These are phyloP conservation scores for Dioscorea cayenensis DNA, from an alignment of 116 monocot species.

Conservation along the genomic window DNA sequence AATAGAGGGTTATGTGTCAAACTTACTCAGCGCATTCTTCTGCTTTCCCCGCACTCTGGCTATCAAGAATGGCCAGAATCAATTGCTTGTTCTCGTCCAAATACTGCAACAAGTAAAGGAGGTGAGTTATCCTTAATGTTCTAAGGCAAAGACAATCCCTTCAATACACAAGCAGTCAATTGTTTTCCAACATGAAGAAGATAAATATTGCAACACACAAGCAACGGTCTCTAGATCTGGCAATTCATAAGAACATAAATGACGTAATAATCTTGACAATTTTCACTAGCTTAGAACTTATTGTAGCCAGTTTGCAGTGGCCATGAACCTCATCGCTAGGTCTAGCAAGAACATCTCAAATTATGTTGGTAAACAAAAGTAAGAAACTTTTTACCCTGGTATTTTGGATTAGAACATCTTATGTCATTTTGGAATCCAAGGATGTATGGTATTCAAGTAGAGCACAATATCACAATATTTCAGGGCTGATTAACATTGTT, in stretches of 20 bases:
- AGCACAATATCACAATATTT: no score
- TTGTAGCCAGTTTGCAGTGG: not conserved
- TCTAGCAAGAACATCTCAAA: not conserved
- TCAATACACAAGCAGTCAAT: no score
- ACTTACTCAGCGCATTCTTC: conserved; percentile 72
- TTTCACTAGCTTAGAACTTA: not conserved
- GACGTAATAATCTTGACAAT: no score
- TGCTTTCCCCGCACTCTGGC: conserved; percentile 69
- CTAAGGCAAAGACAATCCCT: no score
- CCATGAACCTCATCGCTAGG: not conserved
- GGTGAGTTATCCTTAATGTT: not conserved
- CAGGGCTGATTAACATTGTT: no score
- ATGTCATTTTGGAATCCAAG: no score
- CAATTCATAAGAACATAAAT: no score
- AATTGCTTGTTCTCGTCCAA: conserved; percentile 87
- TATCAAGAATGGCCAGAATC: conserved; percentile 80
- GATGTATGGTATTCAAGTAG: no score
- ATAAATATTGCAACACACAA: no score
- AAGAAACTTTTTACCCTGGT: not conserved
- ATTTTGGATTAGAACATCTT: no score
- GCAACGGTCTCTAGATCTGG: no score
- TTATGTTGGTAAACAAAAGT: not conserved
- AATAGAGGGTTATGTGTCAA: not conserved
- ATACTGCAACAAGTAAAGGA: conserved; percentile 37
- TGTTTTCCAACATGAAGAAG: no score